phyloP scores from a whole-genome alignment of 2,329 filamentous ascomycete genomes.

The Fusarium goolgardi region DNA sequence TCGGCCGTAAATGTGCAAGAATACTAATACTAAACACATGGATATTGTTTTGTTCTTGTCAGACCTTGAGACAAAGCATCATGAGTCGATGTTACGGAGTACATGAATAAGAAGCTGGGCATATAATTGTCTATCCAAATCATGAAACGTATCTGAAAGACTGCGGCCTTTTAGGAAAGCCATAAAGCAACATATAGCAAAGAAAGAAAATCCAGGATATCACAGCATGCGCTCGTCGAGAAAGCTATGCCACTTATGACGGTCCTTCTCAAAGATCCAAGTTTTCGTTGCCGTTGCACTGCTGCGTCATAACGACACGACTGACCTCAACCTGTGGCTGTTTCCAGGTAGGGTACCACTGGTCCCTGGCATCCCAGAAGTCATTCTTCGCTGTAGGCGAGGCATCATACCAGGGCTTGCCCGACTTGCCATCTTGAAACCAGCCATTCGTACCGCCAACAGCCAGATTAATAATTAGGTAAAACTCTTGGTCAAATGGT shows the following conservation, averaged over 20 bases:
- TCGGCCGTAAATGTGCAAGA: too few species aligned
- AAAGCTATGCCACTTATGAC: background rate
- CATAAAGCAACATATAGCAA: background rate
- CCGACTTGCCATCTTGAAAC: constrained; percentile 78
- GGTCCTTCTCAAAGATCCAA: constrained; percentile 46
- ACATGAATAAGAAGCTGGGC: too few species aligned
- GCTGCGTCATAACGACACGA: constrained; percentile 77
- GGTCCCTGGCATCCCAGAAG: constrained; percentile 76
- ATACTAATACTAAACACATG: too few species aligned
- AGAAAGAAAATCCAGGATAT: background rate
- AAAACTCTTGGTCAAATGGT: constrained; percentile 81
- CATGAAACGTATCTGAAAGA: background rate
- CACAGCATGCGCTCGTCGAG: background rate
- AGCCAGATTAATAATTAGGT: constrained; percentile 79
- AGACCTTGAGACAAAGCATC: background rate
- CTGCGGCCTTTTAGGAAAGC: background rate
- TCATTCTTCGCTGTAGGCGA: constrained; percentile 75
- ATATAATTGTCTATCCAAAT: background rate
- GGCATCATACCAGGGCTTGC: constrained; percentile 83
- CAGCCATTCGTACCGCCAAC: constrained; percentile 85
- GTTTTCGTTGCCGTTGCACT: constrained; percentile 70
- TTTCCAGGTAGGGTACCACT: constrained; percentile 79
- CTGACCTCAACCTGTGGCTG: constrained; percentile 75
- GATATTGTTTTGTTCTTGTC: too few species aligned
- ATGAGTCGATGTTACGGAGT: background rate